Percentiles rank a stretch among this genome's conserved stretches.
Evolutionary conservation across 2,329 filamentous ascomycete species (phyloP).

Genomic region (Aspergillus unguis): DNA sequence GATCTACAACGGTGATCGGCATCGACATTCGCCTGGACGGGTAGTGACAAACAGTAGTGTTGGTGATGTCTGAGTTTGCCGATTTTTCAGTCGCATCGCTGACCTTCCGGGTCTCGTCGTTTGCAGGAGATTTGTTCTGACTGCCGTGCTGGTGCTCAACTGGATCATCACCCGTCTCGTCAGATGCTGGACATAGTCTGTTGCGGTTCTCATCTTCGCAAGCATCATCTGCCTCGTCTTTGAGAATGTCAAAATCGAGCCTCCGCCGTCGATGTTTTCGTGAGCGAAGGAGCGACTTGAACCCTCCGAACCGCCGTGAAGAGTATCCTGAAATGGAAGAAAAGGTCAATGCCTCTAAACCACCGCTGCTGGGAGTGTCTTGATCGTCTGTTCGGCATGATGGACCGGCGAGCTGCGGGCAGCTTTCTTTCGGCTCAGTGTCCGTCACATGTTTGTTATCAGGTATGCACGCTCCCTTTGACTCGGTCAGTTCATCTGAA

Average conservation of each 20-base stretch:
- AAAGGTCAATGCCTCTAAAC: background rate
- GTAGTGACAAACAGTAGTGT: slow-evolving; percentile 31
- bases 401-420: background rate
- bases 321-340: slow-evolving; percentile 6
- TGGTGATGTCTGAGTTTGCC: slow-evolving; percentile 32
- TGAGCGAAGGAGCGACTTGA: slow-evolving; percentile 19
- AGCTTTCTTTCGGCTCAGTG: background rate
- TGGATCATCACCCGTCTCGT: background rate
- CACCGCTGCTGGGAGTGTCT: background rate
- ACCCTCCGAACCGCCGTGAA: slow-evolving; percentile 13
- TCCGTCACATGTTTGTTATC: background rate
- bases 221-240: background rate
- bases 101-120: slow-evolving; percentile 25
- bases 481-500: background rate
- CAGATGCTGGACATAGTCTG: background rate
- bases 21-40: slow-evolving; percentile 28
- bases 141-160: background rate
- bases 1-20: slow-evolving; percentile 21
- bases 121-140: background rate
- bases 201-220: background rate
- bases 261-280: slow-evolving; percentile 13
- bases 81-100: slow-evolving; percentile 34
- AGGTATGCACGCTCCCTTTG: background rate
- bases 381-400: background rate
- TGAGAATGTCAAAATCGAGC: background rate